Evolutionary conservation across 78 protist species (phyloP), one percentile per base, ranked within the genome.

Genomic region (Chrysochromulina parva): DNA sequence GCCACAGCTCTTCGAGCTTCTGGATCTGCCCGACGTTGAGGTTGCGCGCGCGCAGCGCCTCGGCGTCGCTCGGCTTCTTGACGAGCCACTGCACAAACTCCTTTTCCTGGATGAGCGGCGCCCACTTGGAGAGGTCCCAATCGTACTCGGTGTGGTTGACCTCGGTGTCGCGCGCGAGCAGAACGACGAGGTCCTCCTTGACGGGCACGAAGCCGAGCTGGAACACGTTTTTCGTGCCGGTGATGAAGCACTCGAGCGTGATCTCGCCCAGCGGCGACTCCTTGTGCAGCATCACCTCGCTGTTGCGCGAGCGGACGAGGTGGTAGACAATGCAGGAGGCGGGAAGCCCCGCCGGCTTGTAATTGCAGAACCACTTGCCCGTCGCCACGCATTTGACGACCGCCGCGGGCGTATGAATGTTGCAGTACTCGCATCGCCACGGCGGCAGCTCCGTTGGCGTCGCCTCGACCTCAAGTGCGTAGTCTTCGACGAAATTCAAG

Each of bases 351-450:
- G 88, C 65, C 50, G 71, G 71, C 71, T 65, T 65, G 82, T 74
- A 48, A 62, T 98, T 98, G 93, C 99, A 98, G 93, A 98, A 98
- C 99, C 99, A 99, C 76, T 96, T 95, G 26, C 92, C 93, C 84
- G 98, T 95, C 54, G 90, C 85, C 50, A 62, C 69, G 93, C 99
- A 99, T 69, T 91, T 84, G 20, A 97, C 99, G 10, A 98, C 98
- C 14, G 96, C 90, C 17, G 91, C 88, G 24, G 98, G 95, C 92
- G 94, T 94, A 94, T 95, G 97, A 19, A 95, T 89, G 52, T 98
- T 98, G 85, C 99, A 98, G 92, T 98, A 96, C 38, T 11, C 13
- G 86, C 92, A 89, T 16, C 76, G 62, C 47, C 57, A 84, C 47
- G 54, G 26, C 47, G 92, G 92, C 16, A 89, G 76, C 60, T 89